Evolutionary conservation across 768 basidiomycete species (phyloP).

Genomic region (Leccinum incarnatum): DNA sequence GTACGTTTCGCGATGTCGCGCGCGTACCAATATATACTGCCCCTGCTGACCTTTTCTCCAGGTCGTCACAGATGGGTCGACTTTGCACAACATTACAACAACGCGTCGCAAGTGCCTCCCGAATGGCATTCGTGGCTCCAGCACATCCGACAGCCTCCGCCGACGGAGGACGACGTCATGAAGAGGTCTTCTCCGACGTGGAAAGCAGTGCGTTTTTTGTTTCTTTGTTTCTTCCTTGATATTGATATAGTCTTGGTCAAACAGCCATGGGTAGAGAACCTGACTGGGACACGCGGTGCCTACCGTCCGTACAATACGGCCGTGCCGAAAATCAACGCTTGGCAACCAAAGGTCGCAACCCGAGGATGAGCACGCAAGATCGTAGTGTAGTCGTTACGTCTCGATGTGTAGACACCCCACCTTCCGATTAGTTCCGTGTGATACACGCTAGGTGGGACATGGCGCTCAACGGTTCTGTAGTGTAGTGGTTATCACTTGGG

Average conservation of each 20-base stretch:
- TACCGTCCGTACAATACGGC: constrained; percentile 88
- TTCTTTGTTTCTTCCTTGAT: not conserved
- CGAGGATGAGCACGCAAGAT: constrained; percentile 35
- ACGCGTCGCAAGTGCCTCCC: constrained; percentile 91
- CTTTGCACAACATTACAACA: constrained; percentile 84
- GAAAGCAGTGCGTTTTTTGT: constrained; percentile 64
- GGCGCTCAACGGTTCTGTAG: constrained; percentile 17
- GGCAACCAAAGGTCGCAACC: constrained; percentile 71
- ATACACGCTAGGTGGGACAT: not conserved
- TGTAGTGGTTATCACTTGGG: constrained; percentile 30
- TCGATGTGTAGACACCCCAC: not conserved
- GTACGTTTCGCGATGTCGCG: constrained; percentile 39
- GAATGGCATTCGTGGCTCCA: constrained; percentile 97
- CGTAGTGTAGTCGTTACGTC: not conserved
- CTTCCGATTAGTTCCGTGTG: not conserved
- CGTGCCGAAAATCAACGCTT: constrained; percentile 75
- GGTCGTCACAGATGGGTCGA: constrained; percentile 98
- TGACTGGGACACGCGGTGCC: constrained; percentile 91
- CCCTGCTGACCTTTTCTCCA: constrained; percentile 23
- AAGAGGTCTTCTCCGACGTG: constrained; percentile 70
- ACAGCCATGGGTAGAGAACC: constrained; percentile 81
- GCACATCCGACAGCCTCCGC: constrained; percentile 85
- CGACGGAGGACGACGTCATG: constrained; percentile 70
- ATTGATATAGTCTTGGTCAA: constrained; percentile 1
- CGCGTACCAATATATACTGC: no score